A percentile compares a stretch with the other conserved stretches of the same genome.
These are phyloP conservation scores for Auriculariales sp. DNA, from an alignment of 768 basidiomycete genomes.

Conservation along the genomic window DNA sequence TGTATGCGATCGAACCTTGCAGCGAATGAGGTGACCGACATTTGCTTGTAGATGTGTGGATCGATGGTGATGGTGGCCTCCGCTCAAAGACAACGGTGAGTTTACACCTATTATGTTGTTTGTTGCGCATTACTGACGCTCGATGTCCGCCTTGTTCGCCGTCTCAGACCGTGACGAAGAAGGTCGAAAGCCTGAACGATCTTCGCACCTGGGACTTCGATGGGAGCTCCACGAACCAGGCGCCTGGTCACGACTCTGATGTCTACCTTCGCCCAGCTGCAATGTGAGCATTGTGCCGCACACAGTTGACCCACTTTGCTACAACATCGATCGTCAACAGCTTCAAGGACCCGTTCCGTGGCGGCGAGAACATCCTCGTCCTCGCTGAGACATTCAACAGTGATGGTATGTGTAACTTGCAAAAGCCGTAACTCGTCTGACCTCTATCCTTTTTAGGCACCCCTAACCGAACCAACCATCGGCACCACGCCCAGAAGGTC, in stretches of 20 bases:
- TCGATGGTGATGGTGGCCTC: slow-evolving; percentile 87
- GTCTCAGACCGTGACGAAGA: slow-evolving; percentile 68
- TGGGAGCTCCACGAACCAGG: slow-evolving; percentile 94
- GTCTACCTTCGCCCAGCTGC: slow-evolving; percentile 95
- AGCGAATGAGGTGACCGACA: slow-evolving; percentile 2
- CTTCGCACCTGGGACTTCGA: slow-evolving; percentile 99
- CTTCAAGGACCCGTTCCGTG: slow-evolving; percentile 99
- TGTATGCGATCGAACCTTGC: slow-evolving; percentile 29
- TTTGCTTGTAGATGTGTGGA: slow-evolving; percentile 72
- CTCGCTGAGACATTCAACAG: slow-evolving; percentile 97
- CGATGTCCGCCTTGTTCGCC: slow-evolving; percentile 3
- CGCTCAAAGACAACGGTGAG: slow-evolving; percentile 91
- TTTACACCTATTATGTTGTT: slow-evolving; percentile 4
- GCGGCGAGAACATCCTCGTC: slow-evolving; percentile 94
- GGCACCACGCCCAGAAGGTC: slow-evolving; percentile 84
- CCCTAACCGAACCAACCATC: slow-evolving; percentile 92
- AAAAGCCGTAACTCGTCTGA: not conserved
- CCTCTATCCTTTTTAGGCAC: slow-evolving; percentile 29
- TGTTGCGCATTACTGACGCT: no score
- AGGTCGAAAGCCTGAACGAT: slow-evolving; percentile 74
- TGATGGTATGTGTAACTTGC: slow-evolving; percentile 32
- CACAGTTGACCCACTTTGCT: not conserved
- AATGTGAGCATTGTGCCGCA: slow-evolving; percentile 22
- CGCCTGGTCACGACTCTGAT: slow-evolving; percentile 92
- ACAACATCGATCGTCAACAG: not conserved